Evolutionary conservation across 306 rosid genomes (phyloP), one percentile per base, ranked within the genome.

Genomic region (Ormosia semicastrata): DNA sequence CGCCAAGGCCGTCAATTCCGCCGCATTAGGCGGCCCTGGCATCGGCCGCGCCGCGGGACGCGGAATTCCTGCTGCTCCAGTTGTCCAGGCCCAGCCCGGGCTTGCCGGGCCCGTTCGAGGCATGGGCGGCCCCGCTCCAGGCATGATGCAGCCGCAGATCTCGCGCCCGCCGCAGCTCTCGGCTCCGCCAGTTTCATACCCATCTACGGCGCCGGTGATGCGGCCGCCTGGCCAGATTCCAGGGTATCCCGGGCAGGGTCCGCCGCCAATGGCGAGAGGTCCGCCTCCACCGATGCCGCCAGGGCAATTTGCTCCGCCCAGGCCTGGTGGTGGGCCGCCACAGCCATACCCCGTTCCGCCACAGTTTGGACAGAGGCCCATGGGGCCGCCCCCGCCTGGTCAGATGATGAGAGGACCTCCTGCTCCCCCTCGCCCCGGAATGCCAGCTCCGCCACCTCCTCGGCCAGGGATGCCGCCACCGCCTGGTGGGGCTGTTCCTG

Each of bases 71-170:
- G 86, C 97, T 0, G 97, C 97, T 0, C 97, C 98, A 0, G 78
- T 90, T 0, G 73, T 93, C 29, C 99, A 93, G 73, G 99, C 99
- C 1, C 98, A 93, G 85, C 99, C 99, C 0, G 97, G 98, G 0
- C 94, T 96, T 3, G 84, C 97, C 3, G 99, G 99, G 3, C 99
- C 99, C 0, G 97, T 93, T 17, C 96, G 99, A 0, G 98, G 99
- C 2, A 97, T 93, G 0, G 99, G 99, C 7, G 98, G 99, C 0
- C 98, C 99, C 0, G 97, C 99, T 15, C 99, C 98, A 0, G 97
- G 97, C 6, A 96, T 96, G 98, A 96, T 96, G 99, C 99, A 93
- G 88, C 98, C 99, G 1, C 98, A 95, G 91, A 93, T 96, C 78
- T 86, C 97, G 3, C 94, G 98, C 0, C 94, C 92, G 0, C 97